A percentile compares a stretch with the other conserved stretches of the same genome.
phyloP scores from a whole-genome alignment of 78 protist genomes.

The Dictyostelium intermedium region DNA sequence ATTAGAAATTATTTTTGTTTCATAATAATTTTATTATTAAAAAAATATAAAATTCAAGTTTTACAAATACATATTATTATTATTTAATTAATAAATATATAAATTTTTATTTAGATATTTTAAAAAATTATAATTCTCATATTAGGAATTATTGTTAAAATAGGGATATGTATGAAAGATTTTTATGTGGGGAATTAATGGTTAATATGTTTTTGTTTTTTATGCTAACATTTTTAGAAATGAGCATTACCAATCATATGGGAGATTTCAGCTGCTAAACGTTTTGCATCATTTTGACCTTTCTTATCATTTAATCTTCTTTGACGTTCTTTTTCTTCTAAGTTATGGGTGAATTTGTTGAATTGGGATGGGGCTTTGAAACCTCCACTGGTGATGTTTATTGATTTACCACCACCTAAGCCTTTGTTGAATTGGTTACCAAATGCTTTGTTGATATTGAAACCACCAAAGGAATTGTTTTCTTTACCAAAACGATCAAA shows the following conservation, averaged over 20 bases:
- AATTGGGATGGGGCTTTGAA: background rate
- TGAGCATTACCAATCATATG: constrained; percentile 55
- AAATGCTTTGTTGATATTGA: background rate
- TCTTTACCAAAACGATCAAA: constrained; percentile 3
- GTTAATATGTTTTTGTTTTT: too few relatives aligned
- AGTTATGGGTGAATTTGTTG: background rate
- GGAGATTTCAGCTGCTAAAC: constrained; percentile 7
- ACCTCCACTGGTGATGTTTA: background rate
- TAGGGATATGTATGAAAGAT: background rate
- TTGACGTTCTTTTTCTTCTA: constrained; percentile 60
- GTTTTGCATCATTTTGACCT: constrained; percentile 50
- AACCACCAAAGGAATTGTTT: background rate
- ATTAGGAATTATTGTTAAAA: background rate
- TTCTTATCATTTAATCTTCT: constrained; percentile 53
- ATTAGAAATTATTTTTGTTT: background rate
- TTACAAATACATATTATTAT: too few relatives aligned
- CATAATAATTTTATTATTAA: too few relatives aligned
- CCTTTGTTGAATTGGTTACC: background rate
- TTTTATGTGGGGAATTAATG: too few relatives aligned
- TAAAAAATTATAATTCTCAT: background rate
- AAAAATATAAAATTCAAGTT: too few relatives aligned
- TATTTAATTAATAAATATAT: background rate
- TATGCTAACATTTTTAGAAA: background rate
- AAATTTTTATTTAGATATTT: constrained; percentile 1
- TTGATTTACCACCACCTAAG: background rate